phyloP scores from a whole-genome alignment of 331 rosid genomes.

The Quercus lobata region DNA sequence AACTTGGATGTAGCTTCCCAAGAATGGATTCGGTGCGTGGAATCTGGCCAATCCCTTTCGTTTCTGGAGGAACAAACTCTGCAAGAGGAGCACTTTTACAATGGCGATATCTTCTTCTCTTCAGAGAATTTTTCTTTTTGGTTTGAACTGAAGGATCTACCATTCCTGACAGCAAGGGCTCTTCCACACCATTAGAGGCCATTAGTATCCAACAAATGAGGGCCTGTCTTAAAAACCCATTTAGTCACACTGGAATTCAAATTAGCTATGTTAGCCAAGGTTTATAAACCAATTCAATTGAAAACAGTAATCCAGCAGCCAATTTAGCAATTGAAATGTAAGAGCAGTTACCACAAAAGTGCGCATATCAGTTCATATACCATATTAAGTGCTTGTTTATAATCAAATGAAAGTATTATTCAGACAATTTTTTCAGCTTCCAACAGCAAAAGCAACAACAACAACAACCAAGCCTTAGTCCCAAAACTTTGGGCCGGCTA shows the following conservation, averaged over 20 bases:
- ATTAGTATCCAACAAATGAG: slow-evolving; percentile 28
- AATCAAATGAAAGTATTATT: neutral
- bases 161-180: slow-evolving; percentile 41
- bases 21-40: slow-evolving; percentile 17
- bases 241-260: slow-evolving; percentile 9
- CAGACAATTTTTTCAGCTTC: neutral
- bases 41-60: slow-evolving; percentile 1
- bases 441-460: neutral
- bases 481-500: no score
- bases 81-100: slow-evolving; percentile 61
- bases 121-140: slow-evolving; percentile 17
- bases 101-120: slow-evolving; percentile 42
- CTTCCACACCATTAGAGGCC: slow-evolving; percentile 37
- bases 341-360: neutral
- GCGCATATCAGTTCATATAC: neutral
- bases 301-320: neutral
- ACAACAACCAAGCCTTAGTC: no score
- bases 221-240: slow-evolving; percentile 26
- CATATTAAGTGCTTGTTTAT: neutral
- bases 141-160: slow-evolving; percentile 22
- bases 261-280: slow-evolving; percentile 7
- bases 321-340: neutral
- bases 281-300: slow-evolving; percentile 1
- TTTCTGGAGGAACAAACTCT: slow-evolving; percentile 11
- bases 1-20: slow-evolving; percentile 33